phyloP scores from a whole-genome alignment of 1,284 basidiomycete genomes.

The Cutaneotrichosporon cutaneum region DNA sequence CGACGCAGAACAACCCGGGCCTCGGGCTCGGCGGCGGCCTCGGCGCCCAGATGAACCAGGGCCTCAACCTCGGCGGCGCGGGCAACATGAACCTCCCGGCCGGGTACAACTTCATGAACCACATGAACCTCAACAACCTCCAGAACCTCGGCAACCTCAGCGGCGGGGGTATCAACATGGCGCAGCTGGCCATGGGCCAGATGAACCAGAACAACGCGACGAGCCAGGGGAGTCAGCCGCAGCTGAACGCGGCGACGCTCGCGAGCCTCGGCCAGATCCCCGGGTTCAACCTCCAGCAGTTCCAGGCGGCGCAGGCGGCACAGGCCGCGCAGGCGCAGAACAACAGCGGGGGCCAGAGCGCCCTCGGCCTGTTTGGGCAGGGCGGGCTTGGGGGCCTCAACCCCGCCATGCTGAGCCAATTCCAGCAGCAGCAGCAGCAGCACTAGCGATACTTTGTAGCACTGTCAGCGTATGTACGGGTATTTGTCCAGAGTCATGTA shows the following conservation, averaged over 20 bases:
- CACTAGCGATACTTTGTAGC: background rate
- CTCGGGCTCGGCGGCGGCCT: background rate
- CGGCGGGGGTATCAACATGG: slow-evolving; percentile 2
- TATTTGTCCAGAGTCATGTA: background rate
- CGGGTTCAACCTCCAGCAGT: slow-evolving; percentile 16
- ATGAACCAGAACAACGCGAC: slow-evolving; percentile 2
- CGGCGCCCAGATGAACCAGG: background rate
- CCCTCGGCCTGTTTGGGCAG: slow-evolving; percentile 15
- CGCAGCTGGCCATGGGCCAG: slow-evolving; percentile 4
- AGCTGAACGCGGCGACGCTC: background rate
- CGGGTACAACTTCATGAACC: slow-evolving; percentile 2
- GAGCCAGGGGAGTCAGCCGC: background rate
- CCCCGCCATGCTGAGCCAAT: slow-evolving; percentile 12
- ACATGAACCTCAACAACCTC: slow-evolving; percentile 2
- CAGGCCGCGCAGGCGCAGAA: background rate
- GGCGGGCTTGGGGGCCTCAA: slow-evolving; percentile 5
- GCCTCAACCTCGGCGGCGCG: background rate
- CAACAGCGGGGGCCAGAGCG: slow-evolving; percentile 7
- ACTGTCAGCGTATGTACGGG: background rate
- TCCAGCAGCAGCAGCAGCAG: slow-evolving; percentile 22
- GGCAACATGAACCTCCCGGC: slow-evolving; percentile 3
- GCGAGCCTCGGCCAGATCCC: background rate
- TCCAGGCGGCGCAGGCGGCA: slow-evolving; percentile 14
- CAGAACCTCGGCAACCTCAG: slow-evolving; percentile 1
- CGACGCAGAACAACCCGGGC: background rate